These are phyloP conservation scores for Yamadazyma endophytica DNA, from an alignment of 805 yeast genomes.

Conservation along the genomic window DNA sequence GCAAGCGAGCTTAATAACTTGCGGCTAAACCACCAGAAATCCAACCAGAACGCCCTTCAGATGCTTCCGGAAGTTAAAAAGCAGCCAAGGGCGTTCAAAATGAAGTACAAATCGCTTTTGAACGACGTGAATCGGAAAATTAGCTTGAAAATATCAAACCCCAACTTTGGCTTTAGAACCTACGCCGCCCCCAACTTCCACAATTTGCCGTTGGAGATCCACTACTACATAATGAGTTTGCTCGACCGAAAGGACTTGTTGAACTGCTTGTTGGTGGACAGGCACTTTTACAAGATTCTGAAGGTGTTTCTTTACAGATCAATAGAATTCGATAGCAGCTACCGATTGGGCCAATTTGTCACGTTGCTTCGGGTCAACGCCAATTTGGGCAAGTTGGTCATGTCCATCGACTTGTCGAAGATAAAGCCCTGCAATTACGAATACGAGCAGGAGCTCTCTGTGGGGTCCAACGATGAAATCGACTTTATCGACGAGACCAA, in stretches of 20 bases:
- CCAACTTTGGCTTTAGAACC: background rate
- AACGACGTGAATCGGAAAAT: conserved; percentile 45
- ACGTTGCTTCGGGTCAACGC: conserved; percentile 57
- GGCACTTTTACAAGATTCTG: conserved; percentile 46
- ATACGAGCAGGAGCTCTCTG: conserved; percentile 2
- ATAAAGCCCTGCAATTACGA: conserved; percentile 31
- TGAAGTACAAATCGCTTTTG: conserved; percentile 46
- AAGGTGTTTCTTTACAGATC: conserved; percentile 51
- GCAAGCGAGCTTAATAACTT: conserved; percentile 27
- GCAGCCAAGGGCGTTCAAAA: conserved; percentile 23
- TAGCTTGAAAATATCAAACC: conserved; percentile 28
- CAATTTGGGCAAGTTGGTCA: conserved; percentile 54
- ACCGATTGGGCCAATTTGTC: conserved; percentile 76
- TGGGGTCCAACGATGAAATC: conserved; percentile 4
- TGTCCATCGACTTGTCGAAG: conserved; percentile 53
- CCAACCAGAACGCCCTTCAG: conserved; percentile 3
- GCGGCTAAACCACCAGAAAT: conserved; percentile 1
- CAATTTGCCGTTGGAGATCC: conserved; percentile 42
- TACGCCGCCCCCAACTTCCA: conserved; percentile 9
- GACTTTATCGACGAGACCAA: conserved; percentile 12
- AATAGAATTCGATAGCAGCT: conserved; percentile 63
- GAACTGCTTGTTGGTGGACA: conserved; percentile 47
- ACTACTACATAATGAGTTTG: conserved; percentile 32
- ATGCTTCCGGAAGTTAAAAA: too few species aligned
- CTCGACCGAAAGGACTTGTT: conserved; percentile 33